A percentile compares a stretch with the other conserved stretches of the same genome.
Evolutionary conservation across 2,329 filamentous ascomycete genomes (phyloP).

Genomic region (Cylindrodendrum hubeiense): DNA sequence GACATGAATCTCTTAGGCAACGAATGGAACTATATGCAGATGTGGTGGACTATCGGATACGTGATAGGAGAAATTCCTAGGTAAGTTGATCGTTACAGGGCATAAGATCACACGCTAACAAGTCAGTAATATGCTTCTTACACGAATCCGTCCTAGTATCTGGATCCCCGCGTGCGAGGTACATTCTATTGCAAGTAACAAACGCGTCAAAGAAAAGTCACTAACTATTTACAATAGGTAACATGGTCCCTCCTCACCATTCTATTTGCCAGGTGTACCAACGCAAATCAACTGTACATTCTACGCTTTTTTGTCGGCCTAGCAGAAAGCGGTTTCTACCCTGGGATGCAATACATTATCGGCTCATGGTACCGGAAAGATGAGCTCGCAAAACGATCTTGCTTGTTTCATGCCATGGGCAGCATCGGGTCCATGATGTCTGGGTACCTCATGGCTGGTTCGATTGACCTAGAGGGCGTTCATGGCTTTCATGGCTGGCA

Average conservation of each 20-base stretch:
- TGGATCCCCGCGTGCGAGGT: conserved; percentile 55
- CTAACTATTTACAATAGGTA: conserved; percentile 30
- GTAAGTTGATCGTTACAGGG: background rate
- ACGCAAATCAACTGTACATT: conserved; percentile 51
- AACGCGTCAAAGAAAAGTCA: no score
- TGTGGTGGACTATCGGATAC: conserved; percentile 72
- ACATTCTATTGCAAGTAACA: background rate
- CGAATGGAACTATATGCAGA: conserved; percentile 63
- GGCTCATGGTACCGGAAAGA: conserved; percentile 59
- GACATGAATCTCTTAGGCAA: conserved; percentile 60
- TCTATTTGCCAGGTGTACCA: conserved; percentile 39
- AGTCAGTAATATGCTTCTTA: conserved; percentile 51
- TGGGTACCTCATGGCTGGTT: conserved; percentile 52
- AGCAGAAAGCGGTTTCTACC: conserved; percentile 54
- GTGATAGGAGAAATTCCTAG: conserved; percentile 59
- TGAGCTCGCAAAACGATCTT: conserved; percentile 57
- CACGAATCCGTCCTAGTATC: conserved; percentile 53
- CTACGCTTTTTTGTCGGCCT: conserved; percentile 60
- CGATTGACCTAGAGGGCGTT: conserved; percentile 56
- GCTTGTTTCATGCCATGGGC: conserved; percentile 54
- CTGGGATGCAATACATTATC: conserved; percentile 54
- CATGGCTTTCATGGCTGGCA: conserved; percentile 62
- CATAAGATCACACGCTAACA: background rate
- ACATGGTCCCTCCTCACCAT: conserved; percentile 49
- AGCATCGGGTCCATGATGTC: conserved; percentile 46